Percentiles rank a stretch among this genome's conserved stretches.
Conservation (phyloP, 495 filamentous ascomycete genomes). For the Neurospora tetrasperma region DNA sequence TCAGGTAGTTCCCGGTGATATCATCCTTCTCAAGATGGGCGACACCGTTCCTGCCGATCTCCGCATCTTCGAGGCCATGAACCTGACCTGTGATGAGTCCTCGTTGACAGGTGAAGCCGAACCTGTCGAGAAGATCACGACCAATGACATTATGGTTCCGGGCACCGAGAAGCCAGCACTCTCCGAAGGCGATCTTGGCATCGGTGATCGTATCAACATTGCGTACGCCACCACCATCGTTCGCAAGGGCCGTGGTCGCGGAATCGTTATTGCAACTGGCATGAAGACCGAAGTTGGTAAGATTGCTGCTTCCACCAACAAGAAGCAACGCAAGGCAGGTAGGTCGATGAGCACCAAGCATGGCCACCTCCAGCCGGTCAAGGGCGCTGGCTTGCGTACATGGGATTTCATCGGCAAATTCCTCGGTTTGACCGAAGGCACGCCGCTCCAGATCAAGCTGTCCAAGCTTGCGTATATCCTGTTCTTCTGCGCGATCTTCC, state of each 20-base stretch:
- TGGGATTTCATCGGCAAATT: slow-evolving; percentile 57
- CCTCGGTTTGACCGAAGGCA: slow-evolving; percentile 67
- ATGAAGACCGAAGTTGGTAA: slow-evolving; percentile 82
- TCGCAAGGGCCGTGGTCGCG: slow-evolving; percentile 56
- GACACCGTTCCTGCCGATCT: slow-evolving; percentile 75
- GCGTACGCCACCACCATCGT: slow-evolving; percentile 59
- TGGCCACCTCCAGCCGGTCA: slow-evolving; percentile 47
- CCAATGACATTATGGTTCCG: slow-evolving; percentile 23
- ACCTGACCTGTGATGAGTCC: slow-evolving; percentile 38
- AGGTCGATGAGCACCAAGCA: slow-evolving; percentile 55
- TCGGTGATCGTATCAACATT: slow-evolving; percentile 59
- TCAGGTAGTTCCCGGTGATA: slow-evolving; percentile 73
- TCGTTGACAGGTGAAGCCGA: slow-evolving; percentile 62
- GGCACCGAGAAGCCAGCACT: slow-evolving; percentile 20
- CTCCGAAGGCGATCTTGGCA: slow-evolving; percentile 42
- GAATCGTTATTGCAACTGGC: slow-evolving; percentile 58
- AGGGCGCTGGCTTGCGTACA: slow-evolving; percentile 45
- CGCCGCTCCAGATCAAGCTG: slow-evolving; percentile 72
- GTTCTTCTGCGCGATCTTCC: slow-evolving; percentile 60
- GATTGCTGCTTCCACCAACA: slow-evolving; percentile 58
- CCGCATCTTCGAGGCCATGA: slow-evolving; percentile 68
- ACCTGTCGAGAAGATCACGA: slow-evolving; percentile 25
- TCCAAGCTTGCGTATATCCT: slow-evolving; percentile 66
- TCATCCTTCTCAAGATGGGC: slow-evolving; percentile 70
- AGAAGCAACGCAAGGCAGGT: slow-evolving; percentile 49